A percentile compares a stretch with the other conserved stretches of the same genome.
Conservation (phyloP, 2,329 filamentous ascomycete genomes). For the Purpureocillium takamizusanense region DNA sequence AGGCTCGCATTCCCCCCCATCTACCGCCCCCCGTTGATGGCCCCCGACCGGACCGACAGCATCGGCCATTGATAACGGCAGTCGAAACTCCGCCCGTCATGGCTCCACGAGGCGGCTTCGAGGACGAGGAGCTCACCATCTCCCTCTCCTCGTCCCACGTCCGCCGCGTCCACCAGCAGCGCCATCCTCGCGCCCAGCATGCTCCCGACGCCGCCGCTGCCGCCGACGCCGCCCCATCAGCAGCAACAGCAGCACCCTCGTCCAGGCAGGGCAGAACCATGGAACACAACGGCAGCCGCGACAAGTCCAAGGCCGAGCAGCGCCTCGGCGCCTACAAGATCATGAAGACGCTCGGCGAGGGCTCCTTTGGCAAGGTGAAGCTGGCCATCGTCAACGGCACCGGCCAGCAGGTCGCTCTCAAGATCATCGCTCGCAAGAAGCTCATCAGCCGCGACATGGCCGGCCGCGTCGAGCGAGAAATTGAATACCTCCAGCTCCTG, state of each 20-base stretch:
- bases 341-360: slow-evolving; percentile 84
- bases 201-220: slow-evolving; percentile 15
- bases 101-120: slow-evolving; percentile 50
- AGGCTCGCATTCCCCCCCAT: not conserved
- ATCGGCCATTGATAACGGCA: slow-evolving; percentile 1
- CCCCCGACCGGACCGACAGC: not conserved
- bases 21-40: not conserved
- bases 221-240: slow-evolving; percentile 8
- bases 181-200: slow-evolving; percentile 13
- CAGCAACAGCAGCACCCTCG: slow-evolving; percentile 12
- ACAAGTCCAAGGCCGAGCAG: slow-evolving; percentile 59
- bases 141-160: slow-evolving; percentile 59
- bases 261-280: slow-evolving; percentile 21
- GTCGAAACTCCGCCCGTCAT: slow-evolving; percentile 21
- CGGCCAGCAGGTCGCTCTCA: slow-evolving; percentile 90
- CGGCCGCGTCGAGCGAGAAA: slow-evolving; percentile 92
- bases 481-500: slow-evolving; percentile 91
- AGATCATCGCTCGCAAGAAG: slow-evolving; percentile 95
- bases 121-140: slow-evolving; percentile 78
- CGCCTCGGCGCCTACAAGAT: slow-evolving; percentile 89
- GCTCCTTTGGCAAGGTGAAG: slow-evolving; percentile 98
- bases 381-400: slow-evolving; percentile 87
- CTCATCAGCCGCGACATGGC: slow-evolving; percentile 97
- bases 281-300: slow-evolving; percentile 23
- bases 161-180: slow-evolving; percentile 36